Percentiles rank a stretch among this genome's conserved stretches.
Evolutionary conservation across 805 yeast genomes (phyloP).

Genomic region (Yarrowia alimentaria): DNA sequence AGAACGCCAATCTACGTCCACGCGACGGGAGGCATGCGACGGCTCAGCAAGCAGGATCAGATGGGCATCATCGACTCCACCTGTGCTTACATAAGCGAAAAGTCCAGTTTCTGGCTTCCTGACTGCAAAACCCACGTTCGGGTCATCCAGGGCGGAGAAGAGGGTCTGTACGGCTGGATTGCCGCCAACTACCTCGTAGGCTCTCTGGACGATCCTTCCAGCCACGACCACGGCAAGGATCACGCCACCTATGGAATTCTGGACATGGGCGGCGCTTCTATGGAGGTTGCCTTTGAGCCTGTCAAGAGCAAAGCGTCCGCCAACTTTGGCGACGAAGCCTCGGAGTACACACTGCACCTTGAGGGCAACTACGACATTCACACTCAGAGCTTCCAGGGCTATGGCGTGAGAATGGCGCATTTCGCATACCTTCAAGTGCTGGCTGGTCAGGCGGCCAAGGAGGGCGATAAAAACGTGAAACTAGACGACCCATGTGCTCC

Average conservation of each 20-base stretch:
- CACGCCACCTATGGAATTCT: conserved; percentile 75
- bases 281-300: conserved; percentile 93
- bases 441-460: not conserved
- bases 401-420: conserved; percentile 94
- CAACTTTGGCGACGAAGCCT: conserved; percentile 73
- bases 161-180: conserved; percentile 97
- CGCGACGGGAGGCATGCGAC: conserved; percentile 96
- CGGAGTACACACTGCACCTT: conserved; percentile 61
- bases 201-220: conserved; percentile 45
- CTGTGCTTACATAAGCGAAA: conserved; percentile 54
- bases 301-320: no score
- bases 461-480: conserved; percentile 31
- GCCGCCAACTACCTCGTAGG: conserved; percentile 82
- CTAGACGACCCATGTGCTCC: conserved; percentile 83
- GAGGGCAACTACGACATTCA: conserved; percentile 68
- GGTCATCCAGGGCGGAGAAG: conserved; percentile 90
- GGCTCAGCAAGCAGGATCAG: conserved; percentile 57
- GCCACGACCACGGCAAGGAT: conserved; percentile 32
- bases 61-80: conserved; percentile 55
- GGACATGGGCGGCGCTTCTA: conserved; percentile 99
- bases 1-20: conserved; percentile 68
- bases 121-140: conserved; percentile 71
- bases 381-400: conserved; percentile 97
- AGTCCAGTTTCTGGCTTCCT: conserved; percentile 55
- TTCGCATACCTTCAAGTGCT: conserved; percentile 49